phyloP scores from a whole-genome alignment of 2,329 filamentous ascomycete species.

The Neofusicoccum parvum region DNA sequence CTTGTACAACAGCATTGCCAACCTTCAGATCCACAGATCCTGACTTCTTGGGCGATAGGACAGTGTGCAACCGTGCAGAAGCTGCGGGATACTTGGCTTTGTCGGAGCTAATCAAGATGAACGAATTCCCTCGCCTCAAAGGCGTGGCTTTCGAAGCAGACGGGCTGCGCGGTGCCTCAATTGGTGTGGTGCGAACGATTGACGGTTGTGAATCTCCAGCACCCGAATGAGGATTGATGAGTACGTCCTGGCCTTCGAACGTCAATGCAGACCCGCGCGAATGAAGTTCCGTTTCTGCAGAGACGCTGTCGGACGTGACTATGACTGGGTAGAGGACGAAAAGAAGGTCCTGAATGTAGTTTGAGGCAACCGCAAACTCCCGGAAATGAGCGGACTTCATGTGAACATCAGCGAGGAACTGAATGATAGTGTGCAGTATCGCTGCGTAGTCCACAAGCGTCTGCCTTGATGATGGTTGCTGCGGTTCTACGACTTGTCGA shows the following conservation, averaged over 20 bases:
- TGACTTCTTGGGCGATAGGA: slow-evolving; percentile 62
- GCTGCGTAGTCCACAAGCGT: slow-evolving; percentile 59
- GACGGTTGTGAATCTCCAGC: slow-evolving; percentile 59
- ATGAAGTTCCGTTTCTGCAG: slow-evolving; percentile 82
- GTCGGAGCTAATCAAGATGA: slow-evolving; percentile 80
- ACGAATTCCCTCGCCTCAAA: slow-evolving; percentile 82
- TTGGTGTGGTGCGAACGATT: slow-evolving; percentile 73
- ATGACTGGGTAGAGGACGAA: slow-evolving; percentile 83
- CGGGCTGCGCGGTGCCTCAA: slow-evolving; percentile 43
- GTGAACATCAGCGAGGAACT: slow-evolving; percentile 79
- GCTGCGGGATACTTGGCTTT: slow-evolving; percentile 58
- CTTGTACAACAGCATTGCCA: slow-evolving; percentile 72
- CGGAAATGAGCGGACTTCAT: slow-evolving; percentile 74
- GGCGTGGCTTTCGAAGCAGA: slow-evolving; percentile 57
- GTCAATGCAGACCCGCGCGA: slow-evolving; percentile 78
- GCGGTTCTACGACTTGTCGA: background rate
- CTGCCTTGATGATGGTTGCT: slow-evolving; percentile 9
- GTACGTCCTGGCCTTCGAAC: slow-evolving; percentile 83
- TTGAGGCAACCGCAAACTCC: slow-evolving; percentile 78
- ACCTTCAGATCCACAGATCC: slow-evolving; percentile 50
- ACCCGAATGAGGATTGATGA: slow-evolving; percentile 73
- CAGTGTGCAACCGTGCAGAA: slow-evolving; percentile 63
- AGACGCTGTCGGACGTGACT: slow-evolving; percentile 81
- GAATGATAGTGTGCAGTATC: slow-evolving; percentile 74
- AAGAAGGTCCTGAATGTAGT: slow-evolving; percentile 79